phyloP scores from a whole-genome alignment of 345 rosid species.

The Citrus medica region DNA sequence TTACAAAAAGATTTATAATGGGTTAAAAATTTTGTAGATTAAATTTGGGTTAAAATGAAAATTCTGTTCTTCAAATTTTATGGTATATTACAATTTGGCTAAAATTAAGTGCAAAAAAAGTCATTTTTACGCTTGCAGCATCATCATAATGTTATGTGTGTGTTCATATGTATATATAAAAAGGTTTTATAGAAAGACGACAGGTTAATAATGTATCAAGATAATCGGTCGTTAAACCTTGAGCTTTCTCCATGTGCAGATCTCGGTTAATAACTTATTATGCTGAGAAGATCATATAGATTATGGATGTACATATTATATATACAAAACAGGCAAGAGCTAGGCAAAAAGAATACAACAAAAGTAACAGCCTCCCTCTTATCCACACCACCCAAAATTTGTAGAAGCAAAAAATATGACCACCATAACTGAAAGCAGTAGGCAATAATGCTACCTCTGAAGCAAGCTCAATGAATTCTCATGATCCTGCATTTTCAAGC shows the following conservation, averaged over 20 bases:
- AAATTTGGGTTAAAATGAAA: no score
- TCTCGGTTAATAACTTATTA: not conserved
- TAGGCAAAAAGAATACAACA: not conserved
- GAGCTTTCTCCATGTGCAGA: not conserved
- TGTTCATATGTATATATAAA: no score
- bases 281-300: not conserved
- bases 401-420: not conserved
- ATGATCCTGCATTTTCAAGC: constrained; percentile 37
- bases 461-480: constrained; percentile 28
- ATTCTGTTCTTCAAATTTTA: no score
- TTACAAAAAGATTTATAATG: no score
- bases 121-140: no score
- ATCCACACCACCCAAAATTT: not conserved
- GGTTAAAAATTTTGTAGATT: no score
- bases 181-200: no score
- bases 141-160: no score
- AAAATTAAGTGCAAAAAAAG: no score
- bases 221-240: not conserved
- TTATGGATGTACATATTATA: not conserved
- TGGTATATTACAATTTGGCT: no score
- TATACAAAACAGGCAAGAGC: not conserved
- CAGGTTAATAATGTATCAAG: not conserved
- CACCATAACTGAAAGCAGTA: not conserved
- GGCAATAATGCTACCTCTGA: not conserved
- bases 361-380: not conserved